Percentiles rank a stretch among this genome's conserved stretches.
Evolutionary conservation across 768 basidiomycete species (phyloP).

Genomic region (Boletus tylopilopsis): DNA sequence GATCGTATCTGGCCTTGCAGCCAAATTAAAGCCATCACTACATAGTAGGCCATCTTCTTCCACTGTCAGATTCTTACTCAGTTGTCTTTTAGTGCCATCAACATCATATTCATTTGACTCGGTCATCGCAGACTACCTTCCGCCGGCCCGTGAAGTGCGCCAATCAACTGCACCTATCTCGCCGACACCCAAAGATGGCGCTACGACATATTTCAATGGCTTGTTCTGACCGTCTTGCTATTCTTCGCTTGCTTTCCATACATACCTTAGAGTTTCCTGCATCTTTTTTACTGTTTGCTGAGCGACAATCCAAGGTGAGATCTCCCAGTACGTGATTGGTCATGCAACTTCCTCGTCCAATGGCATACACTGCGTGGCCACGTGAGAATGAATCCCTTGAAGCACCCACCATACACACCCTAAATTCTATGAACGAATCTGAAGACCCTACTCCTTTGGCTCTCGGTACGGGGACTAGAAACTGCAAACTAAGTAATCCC

Average conservation of each 20-base stretch:
- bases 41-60: slow-evolving; percentile 35
- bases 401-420: slow-evolving; percentile 47
- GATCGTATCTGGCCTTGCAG: slow-evolving; percentile 57
- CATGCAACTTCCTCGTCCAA: slow-evolving; percentile 30
- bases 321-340: neutral
- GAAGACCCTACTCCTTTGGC: slow-evolving; percentile 37
- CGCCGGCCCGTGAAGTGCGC: slow-evolving; percentile 30
- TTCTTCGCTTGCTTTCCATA: slow-evolving; percentile 1
- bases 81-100: slow-evolving; percentile 34
- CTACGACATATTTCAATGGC: slow-evolving; percentile 41
- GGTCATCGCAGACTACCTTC: slow-evolving; percentile 70
- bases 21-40: slow-evolving; percentile 48
- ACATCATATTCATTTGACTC: slow-evolving; percentile 63
- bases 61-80: slow-evolving; percentile 3
- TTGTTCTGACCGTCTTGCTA: slow-evolving; percentile 25
- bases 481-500: slow-evolving; percentile 84
- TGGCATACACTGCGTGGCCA: slow-evolving; percentile 24
- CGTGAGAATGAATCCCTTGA: slow-evolving; percentile 8
- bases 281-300: neutral
- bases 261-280: slow-evolving; percentile 18
- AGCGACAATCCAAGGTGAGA: neutral
- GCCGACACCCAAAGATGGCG: slow-evolving; percentile 24
- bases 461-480: slow-evolving; percentile 68
- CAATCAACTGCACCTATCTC: slow-evolving; percentile 1
- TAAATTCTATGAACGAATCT: slow-evolving; percentile 82